These are phyloP conservation scores for Annulohypoxylon stygium DNA, from an alignment of 495 filamentous ascomycete genomes.

Conservation along the genomic window DNA sequence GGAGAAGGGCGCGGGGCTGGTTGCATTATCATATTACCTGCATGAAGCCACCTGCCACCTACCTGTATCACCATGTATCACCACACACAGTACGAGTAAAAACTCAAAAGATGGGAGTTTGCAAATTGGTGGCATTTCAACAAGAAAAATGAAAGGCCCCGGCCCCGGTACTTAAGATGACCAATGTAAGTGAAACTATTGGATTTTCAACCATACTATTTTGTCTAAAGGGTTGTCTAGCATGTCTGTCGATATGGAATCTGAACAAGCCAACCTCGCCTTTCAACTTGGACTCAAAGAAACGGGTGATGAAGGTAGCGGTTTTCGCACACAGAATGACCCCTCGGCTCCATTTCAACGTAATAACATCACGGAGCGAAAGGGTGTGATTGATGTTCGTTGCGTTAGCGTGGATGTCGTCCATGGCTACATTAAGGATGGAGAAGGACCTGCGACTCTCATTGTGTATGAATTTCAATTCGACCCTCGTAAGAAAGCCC, in stretches of 20 bases:
- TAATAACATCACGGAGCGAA: conserved; percentile 39
- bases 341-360: conserved; percentile 41
- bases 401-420: conserved; percentile 36
- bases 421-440: conserved; percentile 34
- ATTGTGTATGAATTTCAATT: conserved; percentile 47
- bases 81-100: no score
- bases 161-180: no score
- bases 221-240: no score
- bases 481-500: conserved; percentile 26
- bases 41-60: no score
- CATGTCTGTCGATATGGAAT: no score
- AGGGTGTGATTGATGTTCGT: conserved; percentile 37
- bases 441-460: conserved; percentile 24
- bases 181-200: no score
- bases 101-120: no score
- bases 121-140: no score
- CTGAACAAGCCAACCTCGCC: no score
- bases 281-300: conserved; percentile 6
- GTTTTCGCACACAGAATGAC: conserved; percentile 46
- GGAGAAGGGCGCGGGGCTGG: neutral
- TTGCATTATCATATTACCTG: neutral
- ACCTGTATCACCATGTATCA: no score
- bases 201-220: no score
- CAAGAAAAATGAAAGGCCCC: no score
- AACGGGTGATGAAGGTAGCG: conserved; percentile 5